Base-by-base conservation (phyloP, 306 rosid species). In the Rosa lucieae region DNA sequence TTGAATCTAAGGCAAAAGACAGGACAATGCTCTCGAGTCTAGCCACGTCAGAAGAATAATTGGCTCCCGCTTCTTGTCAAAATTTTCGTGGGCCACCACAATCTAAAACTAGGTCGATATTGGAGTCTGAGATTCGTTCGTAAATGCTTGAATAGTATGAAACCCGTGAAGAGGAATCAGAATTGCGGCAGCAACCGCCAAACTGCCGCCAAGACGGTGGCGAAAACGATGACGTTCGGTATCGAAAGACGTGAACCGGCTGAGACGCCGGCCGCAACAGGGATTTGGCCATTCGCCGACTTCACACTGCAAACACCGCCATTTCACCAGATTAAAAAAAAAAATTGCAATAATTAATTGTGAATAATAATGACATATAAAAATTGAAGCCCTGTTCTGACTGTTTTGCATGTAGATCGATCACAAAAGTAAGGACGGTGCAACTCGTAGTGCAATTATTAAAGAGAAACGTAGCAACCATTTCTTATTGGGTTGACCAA, bases 291-390 rank as follows among this genome's bases (percentile, higher is more conserved):
- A 20, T 89, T 85, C 58, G 91, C 89, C 0, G 98, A 87, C 63
- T 94, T 92, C 68, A 87, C 67, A 72, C 98, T 94, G 97, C 92
- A 83, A 10, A 32, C 83, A 69, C 65, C 58, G 26, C 72, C 82
- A 68, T 62, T 71, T 29, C 26, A 52, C 35, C 11, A 11, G 8
- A 48, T 29, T 56, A 5, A 39, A 40, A 37, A 32, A 4, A 12
- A 21, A 5, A 58, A 21, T 5, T 61, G 1, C 3, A 40, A 20
- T 7, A 4, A 3, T 32, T 48, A 40, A 17, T 7, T 8, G 10
- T 56, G 63, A 61, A 20, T 10, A 55, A 69, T 14, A 32, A 15
- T 26, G 35, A 5, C 8, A 37, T 21, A 58, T 42, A 8, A 21
- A 26, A 12, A 29, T 13, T 10, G 70, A 65, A 14, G 32, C 12